Conservation (phyloP, 805 yeast genomes). For the Cyberlindnera euphorbiiphila region DNA sequence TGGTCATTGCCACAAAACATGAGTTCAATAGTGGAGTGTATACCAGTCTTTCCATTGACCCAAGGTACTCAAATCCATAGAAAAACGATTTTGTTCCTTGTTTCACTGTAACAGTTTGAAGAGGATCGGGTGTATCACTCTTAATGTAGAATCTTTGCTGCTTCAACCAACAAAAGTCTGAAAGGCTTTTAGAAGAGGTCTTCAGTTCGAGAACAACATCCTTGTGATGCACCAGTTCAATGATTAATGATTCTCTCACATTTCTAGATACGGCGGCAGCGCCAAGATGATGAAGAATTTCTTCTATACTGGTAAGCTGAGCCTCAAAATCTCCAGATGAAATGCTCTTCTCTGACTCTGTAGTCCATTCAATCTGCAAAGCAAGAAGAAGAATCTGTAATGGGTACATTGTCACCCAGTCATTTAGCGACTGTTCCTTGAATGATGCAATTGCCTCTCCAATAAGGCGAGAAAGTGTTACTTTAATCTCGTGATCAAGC, state of each 20-base stretch:
- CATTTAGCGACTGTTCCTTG: constrained; percentile 15
- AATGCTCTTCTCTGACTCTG: constrained; percentile 33
- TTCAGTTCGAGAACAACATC: constrained; percentile 33
- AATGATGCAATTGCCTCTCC: constrained; percentile 31
- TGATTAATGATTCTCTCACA: constrained; percentile 56
- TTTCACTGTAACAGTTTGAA: constrained; percentile 39
- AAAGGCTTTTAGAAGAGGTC: constrained; percentile 10
- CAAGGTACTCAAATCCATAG: constrained; percentile 84
- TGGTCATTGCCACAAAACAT: constrained; percentile 65
- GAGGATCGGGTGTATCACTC: constrained; percentile 21
- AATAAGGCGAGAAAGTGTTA: constrained; percentile 40
- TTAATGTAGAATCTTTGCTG: constrained; percentile 45
- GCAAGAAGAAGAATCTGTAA: constrained; percentile 55
- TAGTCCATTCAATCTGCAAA: constrained; percentile 56
- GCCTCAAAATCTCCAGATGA: neutral
- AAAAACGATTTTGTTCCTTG: constrained; percentile 47
- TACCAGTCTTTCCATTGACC: constrained; percentile 68
- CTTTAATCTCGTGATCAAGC: constrained; percentile 52
- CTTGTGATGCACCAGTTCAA: constrained; percentile 62
- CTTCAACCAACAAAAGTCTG: constrained; percentile 43
- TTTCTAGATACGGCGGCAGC: constrained; percentile 38
- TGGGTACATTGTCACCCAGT: constrained; percentile 42
- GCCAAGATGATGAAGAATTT: constrained; percentile 12
- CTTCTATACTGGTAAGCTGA: neutral
- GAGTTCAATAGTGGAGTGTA: constrained; percentile 67